Percentiles rank a stretch among this genome's conserved stretches.
These are phyloP conservation scores for Fimicolochytrium jonesii DNA, from an alignment of 192 early-diverging fungal species.

Conservation along the genomic window DNA sequence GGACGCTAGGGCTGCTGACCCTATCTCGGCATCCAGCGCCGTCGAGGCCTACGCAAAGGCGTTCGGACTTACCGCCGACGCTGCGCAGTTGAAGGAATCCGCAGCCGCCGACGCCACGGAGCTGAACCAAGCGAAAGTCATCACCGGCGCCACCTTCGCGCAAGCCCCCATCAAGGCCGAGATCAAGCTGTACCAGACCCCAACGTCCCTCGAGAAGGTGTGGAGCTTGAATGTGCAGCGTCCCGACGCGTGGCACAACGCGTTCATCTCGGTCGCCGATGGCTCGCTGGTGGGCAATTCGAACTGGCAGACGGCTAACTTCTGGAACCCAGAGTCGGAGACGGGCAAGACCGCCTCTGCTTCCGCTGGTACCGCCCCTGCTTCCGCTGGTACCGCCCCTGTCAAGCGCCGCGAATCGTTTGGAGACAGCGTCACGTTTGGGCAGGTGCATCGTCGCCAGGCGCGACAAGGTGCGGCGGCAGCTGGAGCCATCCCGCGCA, in stretches of 20 bases:
- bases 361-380: background rate
- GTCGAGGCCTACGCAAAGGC: constrained; percentile 11
- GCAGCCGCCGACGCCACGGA: background rate
- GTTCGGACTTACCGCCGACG: background rate
- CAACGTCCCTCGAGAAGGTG: constrained; percentile 12
- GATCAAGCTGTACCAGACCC: constrained; percentile 12
- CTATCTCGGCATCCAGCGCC: constrained; percentile 13
- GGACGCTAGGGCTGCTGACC: background rate
- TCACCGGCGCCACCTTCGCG: constrained; percentile 16
- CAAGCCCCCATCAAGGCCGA: constrained; percentile 1
- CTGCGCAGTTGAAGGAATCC: background rate
- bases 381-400: background rate
- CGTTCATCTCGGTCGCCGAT: constrained; percentile 7
- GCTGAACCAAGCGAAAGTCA: background rate
- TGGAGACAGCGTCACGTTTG: background rate
- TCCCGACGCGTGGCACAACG: constrained; percentile 11
- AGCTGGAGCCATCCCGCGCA: background rate
- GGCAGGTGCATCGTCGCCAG: background rate
- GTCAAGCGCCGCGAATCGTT: background rate
- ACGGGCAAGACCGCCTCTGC: too few species aligned
- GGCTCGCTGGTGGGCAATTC: constrained; percentile 12
- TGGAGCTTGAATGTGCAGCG: constrained; percentile 12
- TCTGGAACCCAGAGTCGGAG: constrained; percentile 14
- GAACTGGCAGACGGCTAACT: constrained; percentile 24
- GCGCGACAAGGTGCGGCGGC: background rate